phyloP scores from a whole-genome alignment of 2,329 filamentous ascomycete genomes.

The Hypomyces perniciosus region DNA sequence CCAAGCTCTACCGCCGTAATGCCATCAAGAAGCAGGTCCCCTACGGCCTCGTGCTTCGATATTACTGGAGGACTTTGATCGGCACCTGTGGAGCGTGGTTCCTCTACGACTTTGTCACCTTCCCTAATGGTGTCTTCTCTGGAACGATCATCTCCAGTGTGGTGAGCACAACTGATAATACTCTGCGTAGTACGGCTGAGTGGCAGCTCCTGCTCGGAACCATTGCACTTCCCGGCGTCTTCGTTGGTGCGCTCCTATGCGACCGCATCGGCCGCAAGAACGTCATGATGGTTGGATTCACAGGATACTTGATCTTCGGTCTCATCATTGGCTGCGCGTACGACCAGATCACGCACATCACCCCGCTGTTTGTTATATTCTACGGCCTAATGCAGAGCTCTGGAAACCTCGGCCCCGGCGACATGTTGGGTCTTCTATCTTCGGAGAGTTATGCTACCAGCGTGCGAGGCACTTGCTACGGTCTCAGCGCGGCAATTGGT shows the following conservation, averaged over 20 bases:
- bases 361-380: constrained; percentile 46
- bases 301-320: constrained; percentile 44
- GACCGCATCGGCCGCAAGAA: constrained; percentile 43
- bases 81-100: constrained; percentile 53
- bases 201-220: constrained; percentile 42
- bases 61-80: constrained; percentile 49
- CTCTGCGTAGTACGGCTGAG: constrained; percentile 38
- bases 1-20: constrained; percentile 43
- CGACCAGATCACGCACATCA: constrained; percentile 39
- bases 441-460: constrained; percentile 47
- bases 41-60: constrained; percentile 42
- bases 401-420: constrained; percentile 45
- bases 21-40: constrained; percentile 48
- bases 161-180: constrained; percentile 26
- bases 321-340: constrained; percentile 46
- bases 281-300: constrained; percentile 46
- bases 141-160: constrained; percentile 37
- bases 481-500: constrained; percentile 44
- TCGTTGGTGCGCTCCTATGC: constrained; percentile 43
- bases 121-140: constrained; percentile 42
- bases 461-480: constrained; percentile 46
- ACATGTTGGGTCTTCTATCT: constrained; percentile 44
- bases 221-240: constrained; percentile 42
- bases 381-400: constrained; percentile 46
- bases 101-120: constrained; percentile 44